Conservation (phyloP, 768 basidiomycete species). For the Leccinum uliginosum region DNA sequence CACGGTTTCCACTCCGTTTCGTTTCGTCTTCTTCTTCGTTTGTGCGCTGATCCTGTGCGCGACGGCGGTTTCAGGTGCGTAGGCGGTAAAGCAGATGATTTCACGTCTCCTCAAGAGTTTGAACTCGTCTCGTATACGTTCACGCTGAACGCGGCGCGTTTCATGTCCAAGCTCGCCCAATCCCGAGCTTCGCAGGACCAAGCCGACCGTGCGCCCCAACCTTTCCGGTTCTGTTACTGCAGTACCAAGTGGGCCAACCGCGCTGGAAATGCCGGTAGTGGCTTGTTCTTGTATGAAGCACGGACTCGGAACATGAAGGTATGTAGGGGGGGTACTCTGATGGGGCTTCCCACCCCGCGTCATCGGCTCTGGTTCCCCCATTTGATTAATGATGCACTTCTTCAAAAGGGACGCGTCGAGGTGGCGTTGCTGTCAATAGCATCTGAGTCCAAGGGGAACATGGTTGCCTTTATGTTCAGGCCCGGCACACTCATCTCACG, state of each 20-base stretch:
- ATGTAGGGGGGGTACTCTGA: not conserved
- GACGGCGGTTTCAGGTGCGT: slow-evolving; percentile 15
- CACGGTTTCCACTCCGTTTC: not conserved
- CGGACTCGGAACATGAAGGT: slow-evolving; percentile 26
- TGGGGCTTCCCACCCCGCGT: not conserved
- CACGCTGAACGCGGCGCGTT: slow-evolving; percentile 21
- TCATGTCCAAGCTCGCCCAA: slow-evolving; percentile 18
- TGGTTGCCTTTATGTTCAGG: slow-evolving; percentile 20
- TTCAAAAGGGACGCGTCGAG: slow-evolving; percentile 23
- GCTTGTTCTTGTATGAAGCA: slow-evolving; percentile 16
- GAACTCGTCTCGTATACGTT: slow-evolving; percentile 25
- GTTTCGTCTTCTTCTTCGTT: not conserved
- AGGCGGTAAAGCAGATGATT: slow-evolving; percentile 22
- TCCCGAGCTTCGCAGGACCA: slow-evolving; percentile 1
- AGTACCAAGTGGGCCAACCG: slow-evolving; percentile 23
- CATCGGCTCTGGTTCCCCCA: not conserved
- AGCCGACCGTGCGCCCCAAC: not conserved
- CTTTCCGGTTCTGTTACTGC: slow-evolving; percentile 27
- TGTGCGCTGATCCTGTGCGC: slow-evolving; percentile 1
- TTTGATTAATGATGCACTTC: no score
- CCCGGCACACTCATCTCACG: slow-evolving; percentile 15
- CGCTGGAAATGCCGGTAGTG: slow-evolving; percentile 7
- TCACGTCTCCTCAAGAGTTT: slow-evolving; percentile 20
- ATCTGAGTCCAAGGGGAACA: slow-evolving; percentile 7
- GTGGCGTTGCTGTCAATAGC: slow-evolving; percentile 11